Evolutionary conservation across 2,329 filamentous ascomycete species (phyloP).

Genomic region (Lanzia echinophila): DNA sequence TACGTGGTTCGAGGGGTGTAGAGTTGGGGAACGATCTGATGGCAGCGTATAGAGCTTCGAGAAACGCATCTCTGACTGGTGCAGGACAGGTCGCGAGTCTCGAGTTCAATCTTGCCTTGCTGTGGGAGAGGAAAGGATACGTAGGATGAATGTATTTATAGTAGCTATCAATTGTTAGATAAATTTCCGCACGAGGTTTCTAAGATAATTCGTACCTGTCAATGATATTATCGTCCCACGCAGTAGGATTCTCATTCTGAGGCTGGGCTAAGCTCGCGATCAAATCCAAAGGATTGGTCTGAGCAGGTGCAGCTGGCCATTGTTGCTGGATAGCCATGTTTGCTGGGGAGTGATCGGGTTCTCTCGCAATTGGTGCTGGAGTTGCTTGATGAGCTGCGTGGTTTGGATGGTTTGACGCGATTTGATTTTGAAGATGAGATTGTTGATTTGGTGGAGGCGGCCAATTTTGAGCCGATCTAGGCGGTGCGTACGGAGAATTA

Average conservation of each 20-base stretch:
- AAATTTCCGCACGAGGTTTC: background rate
- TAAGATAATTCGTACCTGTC: conserved; percentile 31
- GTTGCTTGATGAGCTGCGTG: conserved; percentile 15
- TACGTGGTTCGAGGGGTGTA: conserved; percentile 28
- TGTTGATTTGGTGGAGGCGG: conserved; percentile 20
- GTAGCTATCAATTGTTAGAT: conserved; percentile 44
- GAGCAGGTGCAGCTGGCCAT: conserved; percentile 30
- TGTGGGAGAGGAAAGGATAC: conserved; percentile 58
- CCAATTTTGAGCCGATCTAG: conserved; percentile 21
- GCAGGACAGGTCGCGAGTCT: conserved; percentile 50
- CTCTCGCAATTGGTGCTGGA: conserved; percentile 17
- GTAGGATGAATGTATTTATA: conserved; percentile 58
- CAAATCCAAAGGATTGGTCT: conserved; percentile 23
- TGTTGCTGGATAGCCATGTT: conserved; percentile 25
- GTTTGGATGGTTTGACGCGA: conserved; percentile 12
- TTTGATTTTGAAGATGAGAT: conserved; percentile 12
- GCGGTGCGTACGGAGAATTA: conserved; percentile 35
- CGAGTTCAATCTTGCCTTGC: conserved; percentile 47
- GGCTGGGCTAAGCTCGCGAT: conserved; percentile 17
- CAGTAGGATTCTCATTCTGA: conserved; percentile 27
- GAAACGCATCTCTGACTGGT: conserved; percentile 55
- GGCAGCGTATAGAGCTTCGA: conserved; percentile 54
- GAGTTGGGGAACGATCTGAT: conserved; percentile 47
- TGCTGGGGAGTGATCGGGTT: conserved; percentile 29
- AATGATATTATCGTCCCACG: conserved; percentile 38